Conservation (phyloP, 139 green algal genomes). For the Mesostigma viride region DNA sequence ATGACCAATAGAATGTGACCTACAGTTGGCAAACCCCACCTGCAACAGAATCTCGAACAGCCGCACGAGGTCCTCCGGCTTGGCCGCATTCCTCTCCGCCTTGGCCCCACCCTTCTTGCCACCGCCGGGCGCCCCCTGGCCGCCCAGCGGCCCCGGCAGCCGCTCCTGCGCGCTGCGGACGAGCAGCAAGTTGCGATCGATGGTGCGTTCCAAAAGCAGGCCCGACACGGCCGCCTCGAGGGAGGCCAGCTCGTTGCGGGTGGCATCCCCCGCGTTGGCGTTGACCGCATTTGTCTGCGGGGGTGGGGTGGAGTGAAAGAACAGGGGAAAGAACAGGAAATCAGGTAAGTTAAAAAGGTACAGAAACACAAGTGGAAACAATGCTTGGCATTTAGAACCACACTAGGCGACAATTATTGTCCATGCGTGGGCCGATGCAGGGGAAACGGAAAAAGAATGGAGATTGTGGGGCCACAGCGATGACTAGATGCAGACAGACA, state of each 20-base stretch:
- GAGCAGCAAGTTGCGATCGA: conserved; percentile 36
- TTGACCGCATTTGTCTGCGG: neutral
- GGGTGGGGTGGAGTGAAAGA: neutral
- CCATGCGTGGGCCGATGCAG: too few species aligned
- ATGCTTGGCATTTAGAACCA: too few species aligned
- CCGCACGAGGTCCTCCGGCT: conserved; percentile 46
- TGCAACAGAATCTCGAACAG: conserved; percentile 26
- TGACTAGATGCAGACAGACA: too few species aligned
- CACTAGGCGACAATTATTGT: too few species aligned
- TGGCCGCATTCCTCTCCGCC: conserved; percentile 36
- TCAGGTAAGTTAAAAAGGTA: too few species aligned
- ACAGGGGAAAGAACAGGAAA: too few species aligned
- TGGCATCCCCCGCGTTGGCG: conserved; percentile 5
- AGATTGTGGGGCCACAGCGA: too few species aligned
- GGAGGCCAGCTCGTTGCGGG: conserved; percentile 22
- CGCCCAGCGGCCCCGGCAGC: conserved; percentile 10
- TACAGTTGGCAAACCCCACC: too few species aligned
- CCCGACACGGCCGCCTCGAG: conserved; percentile 40
- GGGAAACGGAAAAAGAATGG: too few species aligned
- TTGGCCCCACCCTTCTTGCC: too few species aligned
- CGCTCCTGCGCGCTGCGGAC: conserved; percentile 2
- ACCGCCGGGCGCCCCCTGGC: neutral
- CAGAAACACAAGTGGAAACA: too few species aligned
- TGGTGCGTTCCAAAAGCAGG: conserved; percentile 45
- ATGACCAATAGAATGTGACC: too few species aligned